These are phyloP conservation scores for Trypanosoma boissoni DNA, from an alignment of 208 protist species.

Conservation along the genomic window DNA sequence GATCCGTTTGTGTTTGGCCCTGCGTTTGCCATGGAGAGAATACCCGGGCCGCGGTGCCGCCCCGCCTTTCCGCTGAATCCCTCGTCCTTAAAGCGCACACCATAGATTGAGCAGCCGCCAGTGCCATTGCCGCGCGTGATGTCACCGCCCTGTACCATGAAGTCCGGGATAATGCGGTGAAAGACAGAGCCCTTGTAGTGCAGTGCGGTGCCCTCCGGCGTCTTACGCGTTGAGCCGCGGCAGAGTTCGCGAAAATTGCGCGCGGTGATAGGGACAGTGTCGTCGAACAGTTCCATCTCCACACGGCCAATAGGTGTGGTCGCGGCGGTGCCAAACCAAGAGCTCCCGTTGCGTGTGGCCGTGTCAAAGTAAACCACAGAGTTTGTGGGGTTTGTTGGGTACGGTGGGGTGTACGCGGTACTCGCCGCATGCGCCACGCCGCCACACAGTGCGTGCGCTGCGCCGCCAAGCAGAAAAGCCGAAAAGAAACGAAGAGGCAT, in stretches of 20 bases:
- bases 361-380: conserved; percentile 88
- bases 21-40: conserved; percentile 93
- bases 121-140: conserved; percentile 93
- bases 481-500: conserved; percentile 56
- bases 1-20: conserved; percentile 92
- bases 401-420: conserved; percentile 48
- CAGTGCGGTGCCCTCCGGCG: conserved; percentile 87
- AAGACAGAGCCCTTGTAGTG: conserved; percentile 91
- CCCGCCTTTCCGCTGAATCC: conserved; percentile 91
- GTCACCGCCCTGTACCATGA: conserved; percentile 96
- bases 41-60: conserved; percentile 71
- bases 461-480: conserved; percentile 40
- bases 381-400: conserved; percentile 62
- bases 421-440: conserved; percentile 25
- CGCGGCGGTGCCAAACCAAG: conserved; percentile 48
- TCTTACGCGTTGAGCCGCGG: conserved; percentile 36
- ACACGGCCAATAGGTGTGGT: conserved; percentile 78
- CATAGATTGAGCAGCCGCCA: conserved; percentile 94
- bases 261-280: conserved; percentile 92
- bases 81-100: conserved; percentile 93
- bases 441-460: conserved; percentile 25
- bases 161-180: conserved; percentile 94
- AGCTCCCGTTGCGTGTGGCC: conserved; percentile 29
- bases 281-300: conserved; percentile 93
- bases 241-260: conserved; percentile 88